Percentiles rank a stretch among this genome's conserved stretches.
phyloP scores from a whole-genome alignment of 441 rosid species.

The Erodium texanum region DNA sequence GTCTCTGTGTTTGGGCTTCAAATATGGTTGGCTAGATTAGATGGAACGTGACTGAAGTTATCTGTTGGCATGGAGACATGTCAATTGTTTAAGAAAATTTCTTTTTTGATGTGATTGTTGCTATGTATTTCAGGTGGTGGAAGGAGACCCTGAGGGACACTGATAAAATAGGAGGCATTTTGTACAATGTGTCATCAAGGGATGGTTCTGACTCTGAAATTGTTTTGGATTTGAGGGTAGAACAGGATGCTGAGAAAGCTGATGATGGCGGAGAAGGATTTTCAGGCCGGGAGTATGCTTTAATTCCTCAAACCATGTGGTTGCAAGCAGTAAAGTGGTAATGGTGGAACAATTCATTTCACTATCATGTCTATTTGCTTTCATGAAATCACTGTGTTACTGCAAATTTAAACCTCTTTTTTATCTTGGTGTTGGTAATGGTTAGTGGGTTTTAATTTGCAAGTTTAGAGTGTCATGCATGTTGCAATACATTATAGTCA shows the following conservation, averaged over 20 bases:
- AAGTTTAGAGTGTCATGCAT: neutral
- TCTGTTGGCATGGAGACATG: neutral
- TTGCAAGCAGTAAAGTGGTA: conserved; percentile 84
- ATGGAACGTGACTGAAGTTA: neutral
- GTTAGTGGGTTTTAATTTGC: neutral
- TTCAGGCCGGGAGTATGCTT: conserved; percentile 85
- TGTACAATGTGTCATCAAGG: conserved; percentile 61
- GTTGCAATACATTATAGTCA: neutral
- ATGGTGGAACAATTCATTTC: conserved; percentile 17
- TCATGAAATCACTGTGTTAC: conserved; percentile 6
- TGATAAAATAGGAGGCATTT: conserved; percentile 49
- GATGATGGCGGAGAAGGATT: conserved; percentile 65
- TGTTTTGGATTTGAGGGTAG: conserved; percentile 65
- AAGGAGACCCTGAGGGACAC: conserved; percentile 59
- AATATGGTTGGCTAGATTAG: neutral
- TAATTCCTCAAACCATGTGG: conserved; percentile 95
- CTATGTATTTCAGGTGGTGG: conserved; percentile 72
- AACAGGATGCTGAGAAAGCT: conserved; percentile 39
- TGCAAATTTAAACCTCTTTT: neutral
- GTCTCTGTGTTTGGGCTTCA: neutral
- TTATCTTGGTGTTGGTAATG: neutral
- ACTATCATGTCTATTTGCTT: neutral
- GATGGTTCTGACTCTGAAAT: conserved; percentile 78
- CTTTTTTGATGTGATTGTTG: neutral
- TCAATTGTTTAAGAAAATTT: conserved; percentile 2